phyloP scores from a whole-genome alignment of 441 rosid genomes.

The Erodium moschatum region DNA sequence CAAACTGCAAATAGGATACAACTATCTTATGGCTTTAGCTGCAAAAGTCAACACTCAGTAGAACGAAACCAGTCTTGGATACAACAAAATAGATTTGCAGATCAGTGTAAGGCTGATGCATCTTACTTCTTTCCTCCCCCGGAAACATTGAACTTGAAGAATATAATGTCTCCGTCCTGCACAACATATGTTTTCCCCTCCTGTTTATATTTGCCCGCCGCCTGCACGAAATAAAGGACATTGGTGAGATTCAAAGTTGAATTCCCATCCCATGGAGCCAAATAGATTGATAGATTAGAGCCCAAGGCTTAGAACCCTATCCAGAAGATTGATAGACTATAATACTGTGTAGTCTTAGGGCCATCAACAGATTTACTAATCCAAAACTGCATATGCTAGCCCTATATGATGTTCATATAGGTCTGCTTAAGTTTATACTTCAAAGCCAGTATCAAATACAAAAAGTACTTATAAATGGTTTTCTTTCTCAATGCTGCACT shows the following conservation, averaged over 20 bases:
- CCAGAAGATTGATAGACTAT: no score
- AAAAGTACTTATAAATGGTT: neutral
- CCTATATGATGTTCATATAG: neutral
- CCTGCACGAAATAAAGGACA: conserved; percentile 31
- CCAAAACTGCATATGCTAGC: no score
- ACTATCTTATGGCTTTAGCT: neutral
- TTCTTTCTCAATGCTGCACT: neutral
- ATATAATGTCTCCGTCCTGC: conserved; percentile 85
- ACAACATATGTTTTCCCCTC: conserved; percentile 92
- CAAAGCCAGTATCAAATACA: neutral
- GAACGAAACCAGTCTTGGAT: neutral
- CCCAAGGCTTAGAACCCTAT: no score
- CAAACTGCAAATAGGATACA: conserved; percentile 17
- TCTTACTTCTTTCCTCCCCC: conserved; percentile 93
- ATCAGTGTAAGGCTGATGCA: neutral
- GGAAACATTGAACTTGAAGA: conserved; percentile 92
- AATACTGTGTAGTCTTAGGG: no score
- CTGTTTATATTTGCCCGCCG: conserved; percentile 83
- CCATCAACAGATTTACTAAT: no score
- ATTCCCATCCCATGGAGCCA: neutral
- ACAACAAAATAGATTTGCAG: neutral
- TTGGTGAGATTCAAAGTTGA: neutral
- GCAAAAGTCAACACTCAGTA: conserved; percentile 10
- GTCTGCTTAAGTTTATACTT: neutral
- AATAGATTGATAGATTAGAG: no score